Conservation (phyloP, 2,329 filamentous ascomycete species). For the Xylariaceae sp. region DNA sequence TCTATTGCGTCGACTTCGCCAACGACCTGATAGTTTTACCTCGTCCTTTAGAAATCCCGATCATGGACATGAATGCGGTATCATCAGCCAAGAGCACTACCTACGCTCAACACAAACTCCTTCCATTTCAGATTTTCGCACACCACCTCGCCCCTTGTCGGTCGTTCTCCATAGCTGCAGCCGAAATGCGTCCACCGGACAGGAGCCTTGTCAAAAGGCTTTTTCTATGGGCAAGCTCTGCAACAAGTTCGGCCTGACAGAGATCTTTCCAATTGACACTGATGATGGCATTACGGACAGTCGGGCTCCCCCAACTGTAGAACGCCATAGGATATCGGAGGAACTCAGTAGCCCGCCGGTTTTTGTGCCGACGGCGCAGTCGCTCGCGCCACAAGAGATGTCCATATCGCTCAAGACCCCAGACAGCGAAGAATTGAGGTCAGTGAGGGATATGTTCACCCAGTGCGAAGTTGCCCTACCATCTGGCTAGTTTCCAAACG, state of each 20-base stretch:
- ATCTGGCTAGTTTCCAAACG: conserved; percentile 43
- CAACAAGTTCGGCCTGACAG: conserved; percentile 14
- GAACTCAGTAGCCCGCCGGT: background rate
- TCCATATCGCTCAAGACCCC: conserved; percentile 26
- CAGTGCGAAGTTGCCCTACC: conserved; percentile 44
- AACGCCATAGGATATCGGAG: background rate
- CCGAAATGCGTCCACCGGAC: conserved; percentile 8
- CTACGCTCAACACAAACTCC: conserved; percentile 15
- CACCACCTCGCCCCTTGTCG: conserved; percentile 26
- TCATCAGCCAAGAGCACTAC: too few relatives aligned
- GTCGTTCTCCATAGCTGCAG: conserved; percentile 23
- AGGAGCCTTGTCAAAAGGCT: conserved; percentile 14
- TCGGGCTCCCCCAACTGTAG: background rate
- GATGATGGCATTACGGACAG: background rate
- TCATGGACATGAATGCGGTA: too few relatives aligned
- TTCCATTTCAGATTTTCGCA: conserved; percentile 22
- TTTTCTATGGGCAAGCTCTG: conserved; percentile 17
- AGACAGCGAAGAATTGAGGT: conserved; percentile 35
- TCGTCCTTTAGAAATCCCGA: conserved; percentile 14
- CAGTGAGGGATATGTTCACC: conserved; percentile 45
- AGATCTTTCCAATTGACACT: conserved; percentile 8
- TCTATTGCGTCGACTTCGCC: conserved; percentile 31
- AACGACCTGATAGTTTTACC: conserved; percentile 21
- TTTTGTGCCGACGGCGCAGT: conserved; percentile 5
- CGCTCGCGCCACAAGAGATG: conserved; percentile 7